A percentile compares a stretch with the other conserved stretches of the same genome.
Conservation (phyloP, 345 rosid genomes). For the Cardamine occulta region DNA sequence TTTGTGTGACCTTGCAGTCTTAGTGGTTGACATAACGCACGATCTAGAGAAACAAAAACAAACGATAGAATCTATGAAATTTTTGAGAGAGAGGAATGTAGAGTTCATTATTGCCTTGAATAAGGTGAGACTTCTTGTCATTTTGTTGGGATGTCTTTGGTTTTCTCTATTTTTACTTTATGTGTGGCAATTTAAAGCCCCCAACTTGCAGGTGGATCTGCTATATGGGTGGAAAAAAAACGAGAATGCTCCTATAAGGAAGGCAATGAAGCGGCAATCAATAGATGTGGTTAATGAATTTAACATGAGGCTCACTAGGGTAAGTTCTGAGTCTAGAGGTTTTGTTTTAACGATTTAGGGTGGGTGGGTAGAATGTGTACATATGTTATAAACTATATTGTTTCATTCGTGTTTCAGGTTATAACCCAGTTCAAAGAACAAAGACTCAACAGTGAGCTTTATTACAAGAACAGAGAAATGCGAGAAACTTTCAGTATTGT, state of each 20-base stretch:
- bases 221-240: conserved; percentile 82
- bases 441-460: conserved; percentile 82
- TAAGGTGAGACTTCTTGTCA: conserved; percentile 58
- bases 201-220: conserved; percentile 74
- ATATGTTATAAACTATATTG: background rate
- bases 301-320: conserved; percentile 68
- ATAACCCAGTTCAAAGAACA: conserved; percentile 82
- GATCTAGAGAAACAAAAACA: conserved; percentile 92
- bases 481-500: conserved; percentile 82
- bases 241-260: conserved; percentile 74
- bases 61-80: conserved; percentile 88
- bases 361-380: background rate
- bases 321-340: conserved; percentile 34
- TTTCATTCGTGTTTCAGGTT: conserved; percentile 49
- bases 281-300: conserved; percentile 71
- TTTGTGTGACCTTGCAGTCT: conserved; percentile 91
- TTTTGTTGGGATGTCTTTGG: conserved; percentile 9
- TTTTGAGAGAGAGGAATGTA: conserved; percentile 71
- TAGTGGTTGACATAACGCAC: conserved; percentile 96
- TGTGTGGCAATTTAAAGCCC: background rate
- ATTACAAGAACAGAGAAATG: conserved; percentile 80
- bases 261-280: conserved; percentile 71
- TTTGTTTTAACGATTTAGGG: background rate
- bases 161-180: conserved; percentile 17
- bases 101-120: conserved; percentile 93